These are phyloP conservation scores for Pseudozyma tsukubaensis DNA, from an alignment of 1,284 basidiomycete species.

Conservation along the genomic window DNA sequence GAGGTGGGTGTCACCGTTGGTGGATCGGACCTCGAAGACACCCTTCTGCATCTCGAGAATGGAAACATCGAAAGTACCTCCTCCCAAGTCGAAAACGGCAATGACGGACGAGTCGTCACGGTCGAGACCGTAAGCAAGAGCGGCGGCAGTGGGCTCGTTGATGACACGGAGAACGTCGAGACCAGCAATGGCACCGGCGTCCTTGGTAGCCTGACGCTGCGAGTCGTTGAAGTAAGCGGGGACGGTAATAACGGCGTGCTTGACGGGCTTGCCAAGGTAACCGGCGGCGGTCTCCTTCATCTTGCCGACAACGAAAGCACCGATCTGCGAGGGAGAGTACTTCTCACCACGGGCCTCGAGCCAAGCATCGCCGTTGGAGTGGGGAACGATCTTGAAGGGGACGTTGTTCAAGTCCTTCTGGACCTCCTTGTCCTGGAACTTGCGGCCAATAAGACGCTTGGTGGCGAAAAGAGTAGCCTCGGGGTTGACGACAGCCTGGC, in stretches of 20 bases:
- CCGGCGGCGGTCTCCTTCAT: constrained; percentile 95
- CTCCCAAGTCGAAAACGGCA: constrained; percentile 95
- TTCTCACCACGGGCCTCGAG: constrained; percentile 79
- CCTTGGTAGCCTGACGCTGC: constrained; percentile 97
- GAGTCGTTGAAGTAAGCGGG: constrained; percentile 99
- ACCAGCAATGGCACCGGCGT: constrained; percentile 95
- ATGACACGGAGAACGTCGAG: constrained; percentile 97
- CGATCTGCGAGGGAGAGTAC: constrained; percentile 75
- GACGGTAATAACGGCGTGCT: constrained; percentile 91
- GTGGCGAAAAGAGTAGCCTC: constrained; percentile 75
- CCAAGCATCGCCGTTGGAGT: constrained; percentile 75
- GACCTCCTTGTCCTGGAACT: constrained; percentile 92
- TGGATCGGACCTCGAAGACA: constrained; percentile 99
- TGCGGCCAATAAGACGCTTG: constrained; percentile 94
- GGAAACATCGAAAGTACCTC: constrained; percentile 96
- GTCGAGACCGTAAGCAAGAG: constrained; percentile 83
- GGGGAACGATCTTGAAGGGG: constrained; percentile 80
- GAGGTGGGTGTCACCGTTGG: constrained; percentile 97
- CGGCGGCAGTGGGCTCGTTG: constrained; percentile 98
- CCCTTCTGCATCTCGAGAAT: constrained; percentile 99
- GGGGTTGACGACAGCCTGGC: constrained; percentile 97
- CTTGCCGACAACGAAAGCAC: constrained; percentile 88
- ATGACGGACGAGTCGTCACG: constrained; percentile 72
- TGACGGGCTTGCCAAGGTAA: constrained; percentile 91
- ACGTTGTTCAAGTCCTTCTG: constrained; percentile 82